Base-by-base conservation (phyloP, 768 basidiomycete species). In the Suillus plorans region DNA sequence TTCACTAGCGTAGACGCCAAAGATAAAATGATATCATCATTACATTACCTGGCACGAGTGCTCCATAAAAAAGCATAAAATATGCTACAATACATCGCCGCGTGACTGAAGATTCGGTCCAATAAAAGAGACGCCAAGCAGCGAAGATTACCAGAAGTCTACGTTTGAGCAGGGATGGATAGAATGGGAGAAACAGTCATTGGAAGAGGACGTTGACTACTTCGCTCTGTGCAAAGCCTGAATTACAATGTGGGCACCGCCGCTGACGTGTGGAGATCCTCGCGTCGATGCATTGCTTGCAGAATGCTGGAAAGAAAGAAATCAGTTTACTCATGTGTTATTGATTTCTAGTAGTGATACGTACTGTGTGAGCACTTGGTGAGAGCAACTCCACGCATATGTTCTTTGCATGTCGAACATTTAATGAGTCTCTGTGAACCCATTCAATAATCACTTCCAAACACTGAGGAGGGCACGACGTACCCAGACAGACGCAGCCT, bases 281-380 rank as follows among this genome's bases (percentile, higher is more conserved):
- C n/a, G 88, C 82, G 67, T 97, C 95, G 41, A 98, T 84, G 73
- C 91, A 97, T 62, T 82, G 74, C 76, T 87, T 90, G 77, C 92
- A 94, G 78, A 96, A 96, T 0, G 94, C 94, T 95, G 68, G 12
- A 44, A 62, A 8, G 28, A 18, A 36, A 18, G 39, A 64, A 56
- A 66, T 55, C n/a, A 14, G 31, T 16, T 13, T 8, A 3, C 25
- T 10, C n/a, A 20, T 2, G 12, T 5, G 4, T 28, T 34, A 37
- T 18, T 16, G 9, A 28, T 13, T 20, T 28, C 3, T 56, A 39
- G 18, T 49, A 9, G 53, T 56, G 12, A 41, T 25, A 86, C 93
- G 68, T 73, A 95, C 94, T 92, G 74, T 97, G 95, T 86, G 91
- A 89, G 81, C 95, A 97, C 74, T 94, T 95, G 41, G 87, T 90